A percentile compares a stretch with the other conserved stretches of the same genome.
Evolutionary conservation across 164 flowering plant genomes (phyloP).

Genomic region (Macadamia tetraphylla): DNA sequence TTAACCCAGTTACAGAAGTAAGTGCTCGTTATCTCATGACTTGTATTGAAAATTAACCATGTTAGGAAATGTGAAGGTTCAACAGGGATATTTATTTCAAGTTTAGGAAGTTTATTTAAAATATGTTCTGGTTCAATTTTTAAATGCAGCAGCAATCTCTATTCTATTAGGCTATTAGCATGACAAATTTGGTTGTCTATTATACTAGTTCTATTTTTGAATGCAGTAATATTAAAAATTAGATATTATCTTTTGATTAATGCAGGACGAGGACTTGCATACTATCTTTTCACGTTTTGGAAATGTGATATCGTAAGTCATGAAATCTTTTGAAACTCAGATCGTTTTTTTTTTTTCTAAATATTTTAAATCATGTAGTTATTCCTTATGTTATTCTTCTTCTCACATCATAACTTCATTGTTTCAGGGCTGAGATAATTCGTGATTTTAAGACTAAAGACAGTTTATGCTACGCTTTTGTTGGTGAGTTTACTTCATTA

Average conservation of each 20-base stretch:
- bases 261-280: slow-evolving; percentile 90
- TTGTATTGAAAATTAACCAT: background rate
- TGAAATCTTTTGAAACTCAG: background rate
- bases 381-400: background rate
- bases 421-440: slow-evolving; percentile 79
- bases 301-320: slow-evolving; percentile 72
- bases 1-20: slow-evolving; percentile 96
- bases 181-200: background rate
- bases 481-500: slow-evolving; percentile 44
- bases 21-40: slow-evolving; percentile 18
- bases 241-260: background rate
- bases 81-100: background rate
- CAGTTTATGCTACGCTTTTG: slow-evolving; percentile 87
- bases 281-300: slow-evolving; percentile 97
- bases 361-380: background rate
- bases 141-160: background rate
- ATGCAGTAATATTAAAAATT: background rate
- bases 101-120: background rate
- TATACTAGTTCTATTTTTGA: background rate
- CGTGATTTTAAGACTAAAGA: slow-evolving; percentile 94
- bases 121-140: slow-evolving; percentile 2
- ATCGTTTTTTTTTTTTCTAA: background rate
- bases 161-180: background rate
- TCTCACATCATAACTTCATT: slow-evolving; percentile 1
- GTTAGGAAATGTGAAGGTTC: background rate